A percentile compares a stretch with the other conserved stretches of the same genome.
These are phyloP conservation scores for Alnus rubra DNA, from an alignment of 306 rosid genomes.

Conservation along the genomic window DNA sequence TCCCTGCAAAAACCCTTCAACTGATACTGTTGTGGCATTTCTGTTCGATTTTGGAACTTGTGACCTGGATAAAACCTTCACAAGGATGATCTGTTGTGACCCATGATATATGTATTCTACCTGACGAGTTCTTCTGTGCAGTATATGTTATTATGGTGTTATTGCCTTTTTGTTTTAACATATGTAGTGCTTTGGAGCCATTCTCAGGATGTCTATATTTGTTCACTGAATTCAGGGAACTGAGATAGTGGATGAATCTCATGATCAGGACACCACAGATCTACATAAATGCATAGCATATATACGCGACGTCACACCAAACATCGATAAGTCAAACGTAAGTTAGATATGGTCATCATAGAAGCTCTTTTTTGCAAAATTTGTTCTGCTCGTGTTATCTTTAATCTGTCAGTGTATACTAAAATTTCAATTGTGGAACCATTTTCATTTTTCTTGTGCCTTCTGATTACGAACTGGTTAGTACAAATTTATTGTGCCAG, in stretches of 20 bases:
- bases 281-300: slow-evolving; percentile 81
- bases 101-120: neutral
- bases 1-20: neutral
- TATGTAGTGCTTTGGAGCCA: slow-evolving; percentile 15
- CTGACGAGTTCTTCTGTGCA: neutral
- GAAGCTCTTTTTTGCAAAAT: neutral
- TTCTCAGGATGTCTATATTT: slow-evolving; percentile 33
- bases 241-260: slow-evolving; percentile 66
- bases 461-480: neutral
- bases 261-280: slow-evolving; percentile 96
- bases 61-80: neutral
- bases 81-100: neutral
- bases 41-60: neutral
- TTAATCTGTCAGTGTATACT: neutral
- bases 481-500: neutral
- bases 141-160: neutral
- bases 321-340: slow-evolving; percentile 56
- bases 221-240: slow-evolving; percentile 69
- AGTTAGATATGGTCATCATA: slow-evolving; percentile 32
- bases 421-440: neutral
- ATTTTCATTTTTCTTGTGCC: neutral
- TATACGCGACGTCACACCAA: slow-evolving; percentile 47
- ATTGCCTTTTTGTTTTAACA: slow-evolving; percentile 7
- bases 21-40: neutral
- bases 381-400: slow-evolving; percentile 9